phyloP scores from a whole-genome alignment of 352 stramenopile genomes.

The Hyphochytrium catenoides region DNA sequence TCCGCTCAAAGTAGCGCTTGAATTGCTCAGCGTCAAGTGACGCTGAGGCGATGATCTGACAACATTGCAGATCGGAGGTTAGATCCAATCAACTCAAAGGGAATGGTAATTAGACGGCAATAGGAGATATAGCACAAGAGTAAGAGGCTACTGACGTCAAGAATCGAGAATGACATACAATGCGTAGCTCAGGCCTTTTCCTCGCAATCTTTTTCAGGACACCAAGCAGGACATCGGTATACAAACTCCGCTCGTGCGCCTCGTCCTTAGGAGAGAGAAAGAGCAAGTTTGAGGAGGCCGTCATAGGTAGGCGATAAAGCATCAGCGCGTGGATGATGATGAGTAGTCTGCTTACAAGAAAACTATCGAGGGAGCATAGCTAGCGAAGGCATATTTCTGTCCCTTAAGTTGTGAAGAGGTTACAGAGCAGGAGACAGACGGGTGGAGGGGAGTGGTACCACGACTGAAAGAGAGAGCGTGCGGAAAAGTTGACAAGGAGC shows the following conservation, averaged over 20 bases:
- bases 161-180: conserved; percentile 42
- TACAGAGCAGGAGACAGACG: no score
- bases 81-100: no score
- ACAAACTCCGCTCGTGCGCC: conserved; percentile 75
- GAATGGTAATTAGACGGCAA: no score
- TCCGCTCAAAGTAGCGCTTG: conserved; percentile 73
- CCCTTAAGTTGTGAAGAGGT: no score
- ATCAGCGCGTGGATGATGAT: neutral
- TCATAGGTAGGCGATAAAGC: neutral
- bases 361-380: no score
- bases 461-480: no score
- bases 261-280: no score
- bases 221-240: conserved; percentile 78
- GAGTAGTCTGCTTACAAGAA: no score
- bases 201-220: conserved; percentile 86
- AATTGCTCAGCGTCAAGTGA: conserved; percentile 61
- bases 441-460: no score
- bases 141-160: conserved; percentile 13
- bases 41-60: conserved; percentile 36
- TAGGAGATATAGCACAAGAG: neutral
- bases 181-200: conserved; percentile 51
- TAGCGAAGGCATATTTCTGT: no score
- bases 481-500: no score
- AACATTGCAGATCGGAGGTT: no score
- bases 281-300: conserved; percentile 1